Evolutionary conservation across 2,329 filamentous ascomycete species (phyloP).

Genomic region (Alternaria hordeiaustralica): DNA sequence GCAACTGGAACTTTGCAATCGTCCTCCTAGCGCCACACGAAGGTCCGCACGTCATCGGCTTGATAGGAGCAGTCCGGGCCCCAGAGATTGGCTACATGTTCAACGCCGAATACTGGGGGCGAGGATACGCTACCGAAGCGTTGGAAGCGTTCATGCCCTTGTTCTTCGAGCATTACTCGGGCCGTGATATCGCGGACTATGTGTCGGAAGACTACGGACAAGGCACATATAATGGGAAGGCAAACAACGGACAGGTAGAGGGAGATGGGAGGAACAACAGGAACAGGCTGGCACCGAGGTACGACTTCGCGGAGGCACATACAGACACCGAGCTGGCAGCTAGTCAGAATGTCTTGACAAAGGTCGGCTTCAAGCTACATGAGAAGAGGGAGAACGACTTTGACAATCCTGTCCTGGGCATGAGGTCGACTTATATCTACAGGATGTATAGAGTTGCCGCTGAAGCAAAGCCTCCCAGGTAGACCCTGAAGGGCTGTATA

Average conservation of each 20-base stretch:
- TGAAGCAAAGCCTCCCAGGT: neutral
- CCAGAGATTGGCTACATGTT: conserved; percentile 55
- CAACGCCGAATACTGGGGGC: conserved; percentile 48
- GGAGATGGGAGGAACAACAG: neutral
- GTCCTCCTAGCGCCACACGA: conserved; percentile 19
- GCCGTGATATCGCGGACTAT: neutral
- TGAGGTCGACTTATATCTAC: conserved; percentile 47
- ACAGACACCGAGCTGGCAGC: conserved; percentile 58
- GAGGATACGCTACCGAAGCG: conserved; percentile 55
- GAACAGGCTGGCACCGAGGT: conserved; percentile 5
- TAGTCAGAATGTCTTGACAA: conserved; percentile 64
- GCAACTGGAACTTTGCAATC: conserved; percentile 65
- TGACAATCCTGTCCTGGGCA: conserved; percentile 44
- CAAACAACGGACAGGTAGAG: neutral
- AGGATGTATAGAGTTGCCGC: conserved; percentile 33
- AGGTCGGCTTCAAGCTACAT: conserved; percentile 61
- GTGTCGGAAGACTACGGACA: neutral
- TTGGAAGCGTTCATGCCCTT: conserved; percentile 50
- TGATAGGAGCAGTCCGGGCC: conserved; percentile 51
- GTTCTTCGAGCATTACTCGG: conserved; percentile 48
- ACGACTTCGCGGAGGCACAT: conserved; percentile 51
- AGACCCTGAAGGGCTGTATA: neutral
- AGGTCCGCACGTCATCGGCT: conserved; percentile 47
- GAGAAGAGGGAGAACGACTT: conserved; percentile 52
- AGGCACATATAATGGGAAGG: conserved; percentile 1